phyloP scores from a whole-genome alignment of 306 rosid genomes.

The Cicer arietinum region DNA sequence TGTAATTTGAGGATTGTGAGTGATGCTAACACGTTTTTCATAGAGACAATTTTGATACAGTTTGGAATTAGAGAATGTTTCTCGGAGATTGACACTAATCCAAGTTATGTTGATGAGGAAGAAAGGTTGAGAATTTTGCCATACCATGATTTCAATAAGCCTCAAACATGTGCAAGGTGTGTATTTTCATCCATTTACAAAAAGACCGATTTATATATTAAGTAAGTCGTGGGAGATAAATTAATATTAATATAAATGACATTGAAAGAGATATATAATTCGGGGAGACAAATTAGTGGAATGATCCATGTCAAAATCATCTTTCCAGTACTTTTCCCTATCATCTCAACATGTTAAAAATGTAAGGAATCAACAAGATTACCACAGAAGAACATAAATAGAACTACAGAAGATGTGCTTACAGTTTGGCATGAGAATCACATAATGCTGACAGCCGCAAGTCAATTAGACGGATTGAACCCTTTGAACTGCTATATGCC shows the following conservation, averaged over 20 bases:
- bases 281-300: background rate
- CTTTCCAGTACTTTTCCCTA: constrained; percentile 25
- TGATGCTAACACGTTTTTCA: constrained; percentile 77
- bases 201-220: no score
- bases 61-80: constrained; percentile 66
- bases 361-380: constrained; percentile 19
- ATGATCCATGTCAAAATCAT: constrained; percentile 24
- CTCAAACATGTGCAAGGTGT: constrained; percentile 85
- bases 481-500: constrained; percentile 99
- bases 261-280: no score
- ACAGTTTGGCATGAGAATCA: constrained; percentile 94
- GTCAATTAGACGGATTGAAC: constrained; percentile 95
- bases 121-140: constrained; percentile 61
- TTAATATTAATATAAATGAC: no score
- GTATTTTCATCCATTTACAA: background rate
- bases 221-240: no score
- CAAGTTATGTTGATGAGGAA: constrained; percentile 59
- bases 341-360: background rate
- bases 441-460: constrained; percentile 97
- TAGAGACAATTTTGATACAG: constrained; percentile 70
- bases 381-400: background rate
- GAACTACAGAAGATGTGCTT: constrained; percentile 45
- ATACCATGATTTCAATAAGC: constrained; percentile 51
- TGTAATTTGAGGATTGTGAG: constrained; percentile 85
- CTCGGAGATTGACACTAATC: constrained; percentile 76